Evolutionary conservation across 202 grass and related monocot genomes (phyloP), one percentile per base, ranked within the genome.

Genomic region (Carex sylvatica): DNA sequence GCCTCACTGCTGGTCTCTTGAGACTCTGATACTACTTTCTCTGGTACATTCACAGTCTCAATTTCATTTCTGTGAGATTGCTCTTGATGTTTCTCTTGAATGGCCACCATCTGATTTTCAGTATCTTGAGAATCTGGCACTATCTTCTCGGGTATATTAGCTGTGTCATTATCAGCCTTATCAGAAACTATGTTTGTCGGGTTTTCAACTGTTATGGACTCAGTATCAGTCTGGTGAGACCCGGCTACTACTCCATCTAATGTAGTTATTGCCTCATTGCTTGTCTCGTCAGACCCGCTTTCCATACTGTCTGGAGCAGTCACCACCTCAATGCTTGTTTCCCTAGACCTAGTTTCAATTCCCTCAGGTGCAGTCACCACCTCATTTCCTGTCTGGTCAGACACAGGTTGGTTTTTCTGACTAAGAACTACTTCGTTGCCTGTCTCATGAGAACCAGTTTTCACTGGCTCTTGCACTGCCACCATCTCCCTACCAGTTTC

Each of bases 61-160:
- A 36, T 59, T 33, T 77, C 51, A 58, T 36, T 58, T 67, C 23
- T 68, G 40, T 69, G 44, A 80, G 77, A 46, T 42, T 51, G 19
- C 30, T 23, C 61, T 53, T 28, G 40, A 18, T 51, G 18, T 68
- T 52, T 44, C 61, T 81, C 20, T 77, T 79, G 30, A 68, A 67
- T 31, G 42, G 22, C 16, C 23, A 68, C 22, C 18, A 30, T 68
- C 79, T 28, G 40, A 16, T 61, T 40, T 15, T 51, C 46, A 31
- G 44, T 35, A 35, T 65, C 79, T 51, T 81, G 13, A 81, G 42
- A 68, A 66, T 51, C 79, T 26, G 79, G 40, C 60, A 65, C 38
- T 30, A 47, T 24, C 26, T 81, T 54, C 61, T 81, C 59, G 8
- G 31, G 55, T 44, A 65, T 12, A 46, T 13, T 14, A 53, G 24